Evolutionary conservation across 345 rosid genomes (phyloP), one percentile per base, ranked within the genome.

Genomic region (Hibiscus mutabilis): DNA sequence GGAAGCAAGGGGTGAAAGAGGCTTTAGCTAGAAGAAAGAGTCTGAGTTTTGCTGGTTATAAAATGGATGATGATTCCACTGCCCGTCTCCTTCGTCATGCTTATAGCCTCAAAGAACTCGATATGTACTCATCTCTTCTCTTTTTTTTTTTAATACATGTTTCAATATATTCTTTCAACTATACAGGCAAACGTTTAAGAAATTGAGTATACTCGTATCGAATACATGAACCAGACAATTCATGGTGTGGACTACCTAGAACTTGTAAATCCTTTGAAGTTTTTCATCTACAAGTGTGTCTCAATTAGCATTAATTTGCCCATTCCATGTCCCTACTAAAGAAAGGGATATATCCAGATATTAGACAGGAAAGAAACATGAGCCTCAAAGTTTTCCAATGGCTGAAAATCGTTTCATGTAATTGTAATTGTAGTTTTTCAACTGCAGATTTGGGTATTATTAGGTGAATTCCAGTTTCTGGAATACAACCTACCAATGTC

Each of bases 1-100:
- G 97, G 97, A 92, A 80, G 56, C 73, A 79, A n/a, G 97, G 84
- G 33, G 99, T 90, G 80, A 95, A 89, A 80, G 88, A 84, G 79
- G 91, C 94, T 4, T 55, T 87, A 75, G 96, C 82, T 8, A 80
- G 89, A 80, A 90, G 93, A 72, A 73, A 83, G 60, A 73, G 77
- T 71, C 73, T 95, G 80, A 84, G 93, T 81, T 92, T 90, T 75
- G 88, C 92, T 49, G 93, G 93, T 40, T 82, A 85, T 84, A 92
- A 86, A 80, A 92, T 90, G 92, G 90, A 95, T 42, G 96, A 89
- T 71, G 89, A 85, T 69, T 87, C 97, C 58, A 84, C 91, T 44
- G 84, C 86, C 56, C 97, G 96, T 44, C 81, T 95, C 46, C 81
- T 95, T 5, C 82, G 80, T 67, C 80, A 82, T 76, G 93, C 97